These are phyloP conservation scores for Neoconidiobolus thromboides DNA, from an alignment of 371 early-diverging fungal species.

Conservation along the genomic window DNA sequence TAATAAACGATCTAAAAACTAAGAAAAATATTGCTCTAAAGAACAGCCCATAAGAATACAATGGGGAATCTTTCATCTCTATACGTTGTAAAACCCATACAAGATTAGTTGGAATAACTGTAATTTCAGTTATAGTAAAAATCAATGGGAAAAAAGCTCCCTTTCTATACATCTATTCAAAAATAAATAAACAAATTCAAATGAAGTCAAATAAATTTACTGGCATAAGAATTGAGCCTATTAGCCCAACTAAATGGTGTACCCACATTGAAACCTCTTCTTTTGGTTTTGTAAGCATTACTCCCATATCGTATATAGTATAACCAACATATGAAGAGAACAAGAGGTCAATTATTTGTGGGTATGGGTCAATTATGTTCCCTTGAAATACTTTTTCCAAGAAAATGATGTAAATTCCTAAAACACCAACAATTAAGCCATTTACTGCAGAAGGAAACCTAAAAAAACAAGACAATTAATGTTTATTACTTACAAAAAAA, in stretches of 20 bases:
- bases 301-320: slow-evolving; percentile 3
- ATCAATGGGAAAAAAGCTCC: slow-evolving; percentile 2
- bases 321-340: background rate
- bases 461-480: background rate
- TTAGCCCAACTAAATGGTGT: slow-evolving; percentile 3
- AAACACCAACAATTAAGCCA: background rate
- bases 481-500: background rate
- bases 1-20: background rate
- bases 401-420: slow-evolving; percentile 3
- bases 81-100: slow-evolving; percentile 1
- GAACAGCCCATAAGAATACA: background rate
- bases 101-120: slow-evolving; percentile 1
- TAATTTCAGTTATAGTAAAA: slow-evolving; percentile 4
- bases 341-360: background rate
- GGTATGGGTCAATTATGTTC: background rate
- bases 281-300: background rate
- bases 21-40: background rate
- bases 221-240: slow-evolving; percentile 2
- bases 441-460: slow-evolving; percentile 3
- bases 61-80: background rate
- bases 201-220: background rate
- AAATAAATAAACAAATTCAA: background rate
- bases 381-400: background rate
- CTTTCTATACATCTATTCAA: background rate
- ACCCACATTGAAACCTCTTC: slow-evolving; percentile 1